Conservation (phyloP, 2,329 filamentous ascomycete species). For the Hymenoscyphus linearis region DNA sequence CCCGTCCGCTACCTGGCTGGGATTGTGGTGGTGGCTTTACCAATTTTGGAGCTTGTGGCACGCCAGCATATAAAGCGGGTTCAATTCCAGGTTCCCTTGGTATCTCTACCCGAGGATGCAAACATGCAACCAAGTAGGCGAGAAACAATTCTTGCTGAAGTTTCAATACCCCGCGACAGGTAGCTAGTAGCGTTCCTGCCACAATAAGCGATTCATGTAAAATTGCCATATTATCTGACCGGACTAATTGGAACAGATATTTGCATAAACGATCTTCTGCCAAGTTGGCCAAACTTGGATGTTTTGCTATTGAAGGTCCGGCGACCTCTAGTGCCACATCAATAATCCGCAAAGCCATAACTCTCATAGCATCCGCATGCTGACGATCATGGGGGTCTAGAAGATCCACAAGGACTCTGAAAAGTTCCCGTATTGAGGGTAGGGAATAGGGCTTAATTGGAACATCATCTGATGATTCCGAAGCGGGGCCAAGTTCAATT, state of each 20-base stretch:
- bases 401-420: slow-evolving; percentile 88
- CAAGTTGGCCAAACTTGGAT: slow-evolving; percentile 79
- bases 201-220: slow-evolving; percentile 90
- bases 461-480: slow-evolving; percentile 34
- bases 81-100: slow-evolving; percentile 87
- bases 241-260: slow-evolving; percentile 90
- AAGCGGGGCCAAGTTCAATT: slow-evolving; percentile 24
- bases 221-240: slow-evolving; percentile 94
- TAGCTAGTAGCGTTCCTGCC: slow-evolving; percentile 82
- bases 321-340: slow-evolving; percentile 96
- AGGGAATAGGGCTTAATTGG: slow-evolving; percentile 84
- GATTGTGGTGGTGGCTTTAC: slow-evolving; percentile 68
- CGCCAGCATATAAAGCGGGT: slow-evolving; percentile 83
- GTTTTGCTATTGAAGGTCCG: slow-evolving; percentile 87
- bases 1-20: slow-evolving; percentile 70
- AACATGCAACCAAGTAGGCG: slow-evolving; percentile 87
- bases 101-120: slow-evolving; percentile 92
- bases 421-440: slow-evolving; percentile 89
- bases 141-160: slow-evolving; percentile 94
- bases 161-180: slow-evolving; percentile 85
- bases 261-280: slow-evolving; percentile 92
- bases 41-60: slow-evolving; percentile 84
- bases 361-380: slow-evolving; percentile 89
- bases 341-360: slow-evolving; percentile 95
- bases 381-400: slow-evolving; percentile 89